Conservation (phyloP, 2,329 filamentous ascomycete species). For the Monilinia laxa region DNA sequence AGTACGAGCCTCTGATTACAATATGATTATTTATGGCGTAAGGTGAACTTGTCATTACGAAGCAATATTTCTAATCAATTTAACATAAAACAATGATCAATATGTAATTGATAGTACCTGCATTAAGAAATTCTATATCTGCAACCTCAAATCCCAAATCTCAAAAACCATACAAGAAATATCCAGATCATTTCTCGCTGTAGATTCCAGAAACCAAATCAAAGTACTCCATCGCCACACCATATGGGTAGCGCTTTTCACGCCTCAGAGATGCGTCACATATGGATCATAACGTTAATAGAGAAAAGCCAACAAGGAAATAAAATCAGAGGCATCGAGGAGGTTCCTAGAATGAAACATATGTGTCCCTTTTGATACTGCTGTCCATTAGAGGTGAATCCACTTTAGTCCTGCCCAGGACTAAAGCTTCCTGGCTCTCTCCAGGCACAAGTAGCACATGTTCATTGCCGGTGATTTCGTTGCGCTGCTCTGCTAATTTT, state of each 20-base stretch:
- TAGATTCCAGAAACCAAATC: not conserved
- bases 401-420: not conserved
- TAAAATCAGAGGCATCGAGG: not conserved
- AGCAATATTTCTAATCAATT: not conserved
- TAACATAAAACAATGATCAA: not conserved
- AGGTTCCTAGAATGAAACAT: not conserved
- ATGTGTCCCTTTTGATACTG: not conserved
- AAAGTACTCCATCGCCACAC: not conserved
- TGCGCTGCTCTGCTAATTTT: not conserved
- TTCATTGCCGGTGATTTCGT: not conserved
- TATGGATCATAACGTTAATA: not conserved
- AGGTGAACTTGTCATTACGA: fast-evolving
- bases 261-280: not conserved
- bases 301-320: not conserved
- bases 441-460: not conserved
- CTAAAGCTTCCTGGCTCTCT: constrained; percentile 1
- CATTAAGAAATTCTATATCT: not conserved
- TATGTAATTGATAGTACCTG: not conserved
- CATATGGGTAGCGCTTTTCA: not conserved
- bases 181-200: no score
- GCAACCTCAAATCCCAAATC: no score
- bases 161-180: not conserved
- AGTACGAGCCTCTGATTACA: no score
- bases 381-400: not conserved
- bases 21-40: not conserved